Evolutionary conservation across 192 early-diverging fungal genomes (phyloP).

Genomic region (Backusella australiensis): DNA sequence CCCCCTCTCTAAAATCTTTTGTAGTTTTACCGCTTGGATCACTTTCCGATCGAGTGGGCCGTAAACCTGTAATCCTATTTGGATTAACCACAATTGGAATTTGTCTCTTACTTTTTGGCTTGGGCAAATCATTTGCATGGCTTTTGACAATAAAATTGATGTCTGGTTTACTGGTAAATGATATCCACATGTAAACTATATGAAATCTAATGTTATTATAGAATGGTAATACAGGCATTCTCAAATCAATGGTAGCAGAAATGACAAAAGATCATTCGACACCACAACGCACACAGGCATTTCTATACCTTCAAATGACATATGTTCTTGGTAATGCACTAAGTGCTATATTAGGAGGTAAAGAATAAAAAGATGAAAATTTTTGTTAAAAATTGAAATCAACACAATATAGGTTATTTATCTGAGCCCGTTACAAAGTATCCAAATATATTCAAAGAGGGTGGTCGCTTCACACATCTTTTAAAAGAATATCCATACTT

Average conservation of each 20-base stretch:
- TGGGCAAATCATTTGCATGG: conserved; percentile 46
- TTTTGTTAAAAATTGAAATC: no score
- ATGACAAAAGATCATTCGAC: conserved; percentile 67
- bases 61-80: conserved; percentile 62
- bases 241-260: conserved; percentile 71
- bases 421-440: conserved; percentile 58
- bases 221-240: conserved; percentile 65
- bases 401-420: conserved; percentile 45
- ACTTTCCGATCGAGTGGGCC: conserved; percentile 69
- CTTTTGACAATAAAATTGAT: conserved; percentile 52
- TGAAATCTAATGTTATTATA: not conserved
- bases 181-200: no score
- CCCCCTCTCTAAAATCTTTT: not conserved
- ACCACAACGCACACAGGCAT: conserved; percentile 46
- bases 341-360: conserved; percentile 64
- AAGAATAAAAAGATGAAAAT: not conserved
- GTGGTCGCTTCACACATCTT: conserved; percentile 32
- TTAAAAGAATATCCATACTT: conserved; percentile 63
- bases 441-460: conserved; percentile 45
- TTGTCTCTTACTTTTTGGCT: conserved; percentile 61
- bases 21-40: conserved; percentile 54
- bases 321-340: conserved; percentile 58
- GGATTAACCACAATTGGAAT: conserved; percentile 67
- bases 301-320: conserved; percentile 60
- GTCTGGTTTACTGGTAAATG: conserved; percentile 49